A percentile compares a stretch with the other conserved stretches of the same genome.
These are phyloP conservation scores for Yamadazyma sp. DNA, from an alignment of 1,139 yeast species.

Conservation along the genomic window DNA sequence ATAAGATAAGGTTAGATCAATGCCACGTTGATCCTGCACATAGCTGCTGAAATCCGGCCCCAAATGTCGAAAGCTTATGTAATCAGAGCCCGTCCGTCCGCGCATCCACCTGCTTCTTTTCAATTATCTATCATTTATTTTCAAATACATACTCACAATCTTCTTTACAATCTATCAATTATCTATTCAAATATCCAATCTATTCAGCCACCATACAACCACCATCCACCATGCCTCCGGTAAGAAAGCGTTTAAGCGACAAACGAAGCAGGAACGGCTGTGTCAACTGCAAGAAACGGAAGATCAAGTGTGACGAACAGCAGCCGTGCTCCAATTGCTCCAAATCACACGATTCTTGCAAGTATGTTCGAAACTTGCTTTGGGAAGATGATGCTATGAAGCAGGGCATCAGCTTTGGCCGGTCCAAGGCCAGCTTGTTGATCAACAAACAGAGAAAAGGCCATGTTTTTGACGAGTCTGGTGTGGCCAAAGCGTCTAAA, in stretches of 20 bases:
- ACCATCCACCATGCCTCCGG: slow-evolving; percentile 1
- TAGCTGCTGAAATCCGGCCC: too few relatives aligned
- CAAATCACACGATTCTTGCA: slow-evolving; percentile 8
- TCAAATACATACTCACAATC: too few relatives aligned
- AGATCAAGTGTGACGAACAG: slow-evolving; percentile 15
- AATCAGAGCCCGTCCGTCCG: too few relatives aligned
- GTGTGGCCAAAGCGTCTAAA: slow-evolving; percentile 5
- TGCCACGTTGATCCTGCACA: slow-evolving; percentile 1
- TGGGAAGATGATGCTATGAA: slow-evolving; percentile 37
- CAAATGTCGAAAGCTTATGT: too few relatives aligned
- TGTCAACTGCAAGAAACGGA: slow-evolving; percentile 11
- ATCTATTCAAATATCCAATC: too few relatives aligned
- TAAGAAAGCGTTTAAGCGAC: slow-evolving; percentile 3
- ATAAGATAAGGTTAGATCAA: slow-evolving; percentile 1
- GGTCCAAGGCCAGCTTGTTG: slow-evolving; percentile 23
- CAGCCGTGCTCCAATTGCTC: slow-evolving; percentile 12
- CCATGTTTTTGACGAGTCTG: slow-evolving; percentile 4
- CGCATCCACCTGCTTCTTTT: too few relatives aligned
- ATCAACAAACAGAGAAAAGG: slow-evolving; percentile 13
- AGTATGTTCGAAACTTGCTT: slow-evolving; percentile 15
- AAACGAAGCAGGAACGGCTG: slow-evolving; percentile 20
- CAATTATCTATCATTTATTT: too few relatives aligned
- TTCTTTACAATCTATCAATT: too few relatives aligned
- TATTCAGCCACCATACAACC: too few relatives aligned
- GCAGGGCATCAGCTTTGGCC: slow-evolving; percentile 34